Base-by-base conservation (phyloP, 805 yeast genomes). In the Cyberlindnera bimundalis region DNA sequence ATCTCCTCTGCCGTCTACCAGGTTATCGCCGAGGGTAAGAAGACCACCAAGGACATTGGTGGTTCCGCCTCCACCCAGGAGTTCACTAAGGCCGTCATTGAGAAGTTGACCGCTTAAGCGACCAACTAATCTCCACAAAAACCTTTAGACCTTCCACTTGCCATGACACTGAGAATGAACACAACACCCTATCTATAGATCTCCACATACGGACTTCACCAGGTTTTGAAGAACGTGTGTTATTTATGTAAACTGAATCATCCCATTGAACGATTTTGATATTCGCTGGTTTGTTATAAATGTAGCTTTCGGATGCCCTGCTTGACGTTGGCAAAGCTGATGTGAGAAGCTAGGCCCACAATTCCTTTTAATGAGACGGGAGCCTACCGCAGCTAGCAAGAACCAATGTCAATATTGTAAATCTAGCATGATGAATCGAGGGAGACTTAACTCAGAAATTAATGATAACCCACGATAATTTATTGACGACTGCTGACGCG, bases 31-130 rank as follows among this genome's bases (percentile, higher is more conserved):
- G 96, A 89, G 55, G 96, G 96, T 64, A 78, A 81, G 65, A 66
- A 74, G 48, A 79, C 85, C 59, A 91, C 99, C 53, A 76, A 76
- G 56, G 99, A 91, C 70, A 82, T 91, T 55, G 96, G 96, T 62
- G 99, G 99, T 60, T 60, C 74, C 54, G 74, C 87, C 58, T 71
- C 95, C 41, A 93, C 98, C 49, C 81, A 95, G 49, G 96, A 90
- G 69, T 91, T 91, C 74, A 91, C 99, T 55, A 77, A 82, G 54
- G 98, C 97, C 46, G 78, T 91, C 61, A 76, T 91, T 56, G 74
- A 75, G 25, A 40, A 45, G 39, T 44, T 51, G 47, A 43, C 48
- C 33, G 28, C 20, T 24, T 33, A 33, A 33, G 15, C 17, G 15
- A 6, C 13, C 7, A 6, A n/a, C 13, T 10, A 9, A 9, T 12